phyloP scores from a whole-genome alignment of 1,284 basidiomycete genomes.

The Malassezia globosa region DNA sequence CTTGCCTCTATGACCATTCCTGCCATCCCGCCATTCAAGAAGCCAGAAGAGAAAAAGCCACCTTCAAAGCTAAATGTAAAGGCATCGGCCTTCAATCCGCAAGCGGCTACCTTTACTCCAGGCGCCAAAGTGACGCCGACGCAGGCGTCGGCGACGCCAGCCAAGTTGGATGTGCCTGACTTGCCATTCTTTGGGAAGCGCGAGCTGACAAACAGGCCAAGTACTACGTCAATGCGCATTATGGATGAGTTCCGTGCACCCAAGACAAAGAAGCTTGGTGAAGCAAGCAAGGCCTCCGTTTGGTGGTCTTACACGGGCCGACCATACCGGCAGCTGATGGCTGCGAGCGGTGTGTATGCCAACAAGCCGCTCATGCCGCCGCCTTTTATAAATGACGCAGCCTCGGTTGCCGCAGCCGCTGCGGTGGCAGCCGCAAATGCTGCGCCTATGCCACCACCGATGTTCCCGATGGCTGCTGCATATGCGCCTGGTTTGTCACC shows the following conservation, averaged over 20 bases:
- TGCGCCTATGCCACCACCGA: slow-evolving; percentile 4
- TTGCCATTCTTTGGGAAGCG: slow-evolving; percentile 81
- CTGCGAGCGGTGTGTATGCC: slow-evolving; percentile 2
- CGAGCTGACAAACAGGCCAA: slow-evolving; percentile 58
- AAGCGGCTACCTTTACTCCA: slow-evolving; percentile 51
- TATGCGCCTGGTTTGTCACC: slow-evolving; percentile 6
- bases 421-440: not conserved
- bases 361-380: not conserved
- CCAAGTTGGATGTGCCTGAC: slow-evolving; percentile 49
- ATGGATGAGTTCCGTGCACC: slow-evolving; percentile 92
- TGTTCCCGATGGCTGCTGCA: slow-evolving; percentile 5
- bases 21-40: slow-evolving; percentile 78
- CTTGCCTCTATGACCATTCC: slow-evolving; percentile 58
- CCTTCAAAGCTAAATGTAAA: slow-evolving; percentile 73
- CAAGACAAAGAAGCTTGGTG: slow-evolving; percentile 68
- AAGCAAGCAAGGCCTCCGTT: slow-evolving; percentile 60
- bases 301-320: slow-evolving; percentile 81
- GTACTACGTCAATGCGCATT: slow-evolving; percentile 55
- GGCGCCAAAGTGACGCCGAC: slow-evolving; percentile 22
- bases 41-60: slow-evolving; percentile 18
- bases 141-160: too few relatives aligned
- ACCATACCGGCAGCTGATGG: slow-evolving; percentile 64
- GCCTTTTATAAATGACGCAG: too few relatives aligned
- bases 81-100: slow-evolving; percentile 54
- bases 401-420: too few relatives aligned